A percentile compares a stretch with the other conserved stretches of the same genome.
Evolutionary conservation across 2,329 filamentous ascomycete species (phyloP).

Genomic region (Domatiomyces globalis): DNA sequence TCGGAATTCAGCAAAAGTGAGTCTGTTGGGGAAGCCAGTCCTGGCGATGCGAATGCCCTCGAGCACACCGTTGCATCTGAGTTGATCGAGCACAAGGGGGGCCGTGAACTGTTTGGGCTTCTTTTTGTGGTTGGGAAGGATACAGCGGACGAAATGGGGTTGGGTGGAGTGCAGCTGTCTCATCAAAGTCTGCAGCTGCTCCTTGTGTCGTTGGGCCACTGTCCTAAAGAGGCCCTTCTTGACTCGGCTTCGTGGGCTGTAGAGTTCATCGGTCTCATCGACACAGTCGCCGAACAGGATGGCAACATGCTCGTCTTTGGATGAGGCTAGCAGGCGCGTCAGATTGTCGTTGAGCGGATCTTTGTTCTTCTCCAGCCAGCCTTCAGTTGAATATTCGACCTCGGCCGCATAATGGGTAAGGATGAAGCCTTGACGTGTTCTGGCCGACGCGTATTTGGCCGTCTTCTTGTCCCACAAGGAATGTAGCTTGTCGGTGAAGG

Average conservation of each 20-base stretch:
- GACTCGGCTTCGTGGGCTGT: slow-evolving; percentile 59
- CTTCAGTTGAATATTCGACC: slow-evolving; percentile 88
- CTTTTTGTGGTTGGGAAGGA: slow-evolving; percentile 96
- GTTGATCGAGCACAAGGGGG: slow-evolving; percentile 83
- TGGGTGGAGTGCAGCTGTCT: slow-evolving; percentile 86
- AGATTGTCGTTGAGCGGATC: slow-evolving; percentile 96
- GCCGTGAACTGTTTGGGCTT: slow-evolving; percentile 83
- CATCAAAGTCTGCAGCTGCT: slow-evolving; percentile 96
- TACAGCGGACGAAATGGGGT: slow-evolving; percentile 95
- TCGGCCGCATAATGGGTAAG: slow-evolving; percentile 96
- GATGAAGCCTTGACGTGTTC: slow-evolving; percentile 81
- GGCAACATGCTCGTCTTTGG: slow-evolving; percentile 69
- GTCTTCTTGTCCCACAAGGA: slow-evolving; percentile 94
- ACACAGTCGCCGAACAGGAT: slow-evolving; percentile 77
- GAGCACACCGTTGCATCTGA: slow-evolving; percentile 98
- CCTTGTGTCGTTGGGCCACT: slow-evolving; percentile 91
- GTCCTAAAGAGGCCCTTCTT: slow-evolving; percentile 97
- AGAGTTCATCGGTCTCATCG: slow-evolving; percentile 60
- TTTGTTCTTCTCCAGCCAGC: slow-evolving; percentile 98
- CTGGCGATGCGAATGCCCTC: slow-evolving; percentile 95
- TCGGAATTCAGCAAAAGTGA: slow-evolving; percentile 85
- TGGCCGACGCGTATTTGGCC: slow-evolving; percentile 76
- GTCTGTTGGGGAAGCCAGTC: slow-evolving; percentile 88
- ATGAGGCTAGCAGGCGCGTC: slow-evolving; percentile 71
- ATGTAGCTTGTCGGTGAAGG: slow-evolving; percentile 96